A percentile compares a stretch with the other conserved stretches of the same genome.
Conservation (phyloP, 805 yeast species). For the Priceomyces medius region DNA sequence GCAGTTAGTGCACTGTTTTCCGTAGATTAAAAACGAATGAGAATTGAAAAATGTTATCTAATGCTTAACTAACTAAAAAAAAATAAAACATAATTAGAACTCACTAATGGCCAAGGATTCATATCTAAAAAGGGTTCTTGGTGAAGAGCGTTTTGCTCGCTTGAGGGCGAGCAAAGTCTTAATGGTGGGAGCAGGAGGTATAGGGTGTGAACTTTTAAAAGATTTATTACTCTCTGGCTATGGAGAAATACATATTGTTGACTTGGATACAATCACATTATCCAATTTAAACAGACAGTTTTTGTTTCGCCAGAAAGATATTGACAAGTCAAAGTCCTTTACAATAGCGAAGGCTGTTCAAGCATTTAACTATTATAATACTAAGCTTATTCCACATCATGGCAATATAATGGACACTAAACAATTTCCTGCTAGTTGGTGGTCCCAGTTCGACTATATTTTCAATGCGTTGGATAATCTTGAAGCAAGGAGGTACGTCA, state of each 20-base stretch:
- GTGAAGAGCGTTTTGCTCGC: slow-evolving; percentile 28
- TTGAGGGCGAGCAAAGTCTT: slow-evolving; percentile 55
- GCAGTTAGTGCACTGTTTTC: too few relatives aligned
- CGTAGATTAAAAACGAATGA: not conserved
- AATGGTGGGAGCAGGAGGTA: slow-evolving; percentile 95
- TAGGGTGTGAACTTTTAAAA: slow-evolving; percentile 88
- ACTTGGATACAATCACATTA: slow-evolving; percentile 90
- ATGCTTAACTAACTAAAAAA: not conserved
- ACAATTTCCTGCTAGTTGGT: slow-evolving; percentile 72
- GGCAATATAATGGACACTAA: slow-evolving; percentile 82
- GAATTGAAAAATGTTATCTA: not conserved
- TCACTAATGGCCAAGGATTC: slow-evolving; percentile 37
- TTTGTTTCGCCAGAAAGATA: slow-evolving; percentile 83
- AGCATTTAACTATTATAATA: slow-evolving; percentile 56
- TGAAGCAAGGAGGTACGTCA: slow-evolving; percentile 92
- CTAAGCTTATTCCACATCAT: slow-evolving; percentile 74
- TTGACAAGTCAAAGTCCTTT: slow-evolving; percentile 80
- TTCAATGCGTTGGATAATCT: slow-evolving; percentile 93
- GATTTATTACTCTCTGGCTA: slow-evolving; percentile 75
- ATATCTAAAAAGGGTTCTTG: slow-evolving; percentile 45
- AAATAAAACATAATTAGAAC: not conserved
- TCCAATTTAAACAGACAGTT: slow-evolving; percentile 93
- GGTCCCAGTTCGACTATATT: slow-evolving; percentile 67
- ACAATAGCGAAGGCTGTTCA: slow-evolving; percentile 85
- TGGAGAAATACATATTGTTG: slow-evolving; percentile 89